phyloP scores from a whole-genome alignment of 2,329 filamentous ascomycete genomes.

The Ceratocystis papillata region DNA sequence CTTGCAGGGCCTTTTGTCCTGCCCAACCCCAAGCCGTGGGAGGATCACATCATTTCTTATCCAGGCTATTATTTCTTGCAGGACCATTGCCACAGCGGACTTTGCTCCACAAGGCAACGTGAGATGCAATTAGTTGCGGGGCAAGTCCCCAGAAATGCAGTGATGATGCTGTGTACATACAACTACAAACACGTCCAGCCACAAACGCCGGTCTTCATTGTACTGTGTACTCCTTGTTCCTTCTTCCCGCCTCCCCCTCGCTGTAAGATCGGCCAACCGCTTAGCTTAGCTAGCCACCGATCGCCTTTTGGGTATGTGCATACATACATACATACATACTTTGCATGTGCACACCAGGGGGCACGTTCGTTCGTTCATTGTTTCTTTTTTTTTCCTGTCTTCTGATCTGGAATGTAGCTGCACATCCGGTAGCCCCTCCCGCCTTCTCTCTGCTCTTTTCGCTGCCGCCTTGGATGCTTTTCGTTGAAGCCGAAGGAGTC shows the following conservation, averaged over 20 bases:
- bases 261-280: neutral
- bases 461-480: neutral
- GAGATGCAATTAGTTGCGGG: no score
- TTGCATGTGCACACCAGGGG: neutral
- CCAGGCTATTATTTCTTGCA: slow-evolving; percentile 2
- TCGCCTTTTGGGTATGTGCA: neutral
- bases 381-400: neutral
- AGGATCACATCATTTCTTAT: neutral
- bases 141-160: no score
- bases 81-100: neutral
- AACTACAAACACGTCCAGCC: no score
- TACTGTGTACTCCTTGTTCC: no score
- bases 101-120: neutral
- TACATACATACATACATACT: neutral
- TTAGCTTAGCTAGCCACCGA: neutral
- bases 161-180: no score
- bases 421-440: neutral
- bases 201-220: no score
- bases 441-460: neutral
- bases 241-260: no score
- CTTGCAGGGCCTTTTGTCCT: slow-evolving; percentile 11
- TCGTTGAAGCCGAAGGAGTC: slow-evolving; percentile 13
- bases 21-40: neutral
- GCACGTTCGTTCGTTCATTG: neutral
- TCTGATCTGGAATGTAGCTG: neutral